Evolutionary conservation across 371 early-diverging fungal species (phyloP), one percentile per base, ranked within the genome.

Genomic region (Thermomucor indicae-seudaticae): DNA sequence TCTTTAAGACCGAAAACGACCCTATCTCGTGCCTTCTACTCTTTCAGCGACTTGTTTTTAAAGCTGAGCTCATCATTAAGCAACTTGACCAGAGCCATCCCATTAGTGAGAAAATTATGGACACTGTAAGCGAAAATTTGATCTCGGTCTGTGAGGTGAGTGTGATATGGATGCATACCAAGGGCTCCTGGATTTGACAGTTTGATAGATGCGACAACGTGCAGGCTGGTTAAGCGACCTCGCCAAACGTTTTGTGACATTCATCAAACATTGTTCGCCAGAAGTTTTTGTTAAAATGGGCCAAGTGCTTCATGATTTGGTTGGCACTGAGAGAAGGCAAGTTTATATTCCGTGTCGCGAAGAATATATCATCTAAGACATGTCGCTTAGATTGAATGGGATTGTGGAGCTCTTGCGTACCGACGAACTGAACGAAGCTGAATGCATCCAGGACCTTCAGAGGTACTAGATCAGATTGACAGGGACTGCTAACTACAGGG

Each of bases 1-100:
- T 93, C 66, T 85, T 87, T 67, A 73, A 77, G 47, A 80, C 78
- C 4, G 95, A 96, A 51, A 78, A 85, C 49, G 91, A 89, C 45
- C 79, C 92, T 3, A 83, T 93, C 23, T 73, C 78, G 27, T 76
- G 86, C 20, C 43, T 92, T 31, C 65, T 96, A 11, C 53, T 91
- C 31, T 81, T 94, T 56, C 80, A 84, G 62, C 85, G 95, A 3
- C 58, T 96, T 37, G 77, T 70, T 1, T 92, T 88, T 67, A 94
- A 95, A 68, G 65, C 90, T 5, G 81, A 84, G 17, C 65, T 94
- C 14, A 78, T 93, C 38, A 79, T 81, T 45, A 79, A 79, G 45
- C 89, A 90, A 58, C 57, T 93, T 31, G 90, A 90, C 40, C 86
- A 90, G 47, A 80, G 73, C 37, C 70, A 83, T 43, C 72, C 74